Base-by-base conservation (phyloP, 257 asterid genomes). In the Cordia subcordata region DNA sequence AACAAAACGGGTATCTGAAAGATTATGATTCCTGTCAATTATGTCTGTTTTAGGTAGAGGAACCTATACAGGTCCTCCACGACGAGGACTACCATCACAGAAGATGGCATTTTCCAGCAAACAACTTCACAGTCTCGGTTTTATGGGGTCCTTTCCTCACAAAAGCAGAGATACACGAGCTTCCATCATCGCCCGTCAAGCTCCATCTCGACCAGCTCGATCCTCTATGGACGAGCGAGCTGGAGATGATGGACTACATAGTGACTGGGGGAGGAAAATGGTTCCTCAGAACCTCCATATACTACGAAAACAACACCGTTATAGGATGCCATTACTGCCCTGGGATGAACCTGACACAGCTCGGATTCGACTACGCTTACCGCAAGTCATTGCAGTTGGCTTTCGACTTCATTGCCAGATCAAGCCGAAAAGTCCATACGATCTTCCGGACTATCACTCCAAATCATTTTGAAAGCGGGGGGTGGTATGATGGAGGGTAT, bases 71-170 rank as follows among this genome's bases (percentile, higher is more conserved):
- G 0, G 66, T 87, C 37, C 83, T 87, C 77, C 96, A 87, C 4
- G 98, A 90, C 61, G 54, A 83, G 65, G 27, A 68, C 23, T 81
- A 66, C 78, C 82, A 68, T 69, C 78, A 78, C 71, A 71, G 76
- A 68, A 81, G 75, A 68, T 90, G 96, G 94, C 55, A 69, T 63
- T 90, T 85, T 55, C 94, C 95, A 8, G 49, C 72, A 5, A 67
- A 78, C 63, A 11, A 64, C 72, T 83, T 91, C 73, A 77, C 72
- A 10, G 69, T 91, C 50, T 81, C 94, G 0, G 76, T 85, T 0
- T 32, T 83, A 22, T 91, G 96, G 96, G 63, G 87, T 8, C 95
- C 95, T 8, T 85, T 71, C 77, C 84, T 91, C 20, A 65, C 84
- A 0, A 87, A 82, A 69, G 77, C 91, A 71, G 92, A 85, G 11